Conservation (phyloP, 768 basidiomycete species). For the Leucocoprinus birnbaumii region DNA sequence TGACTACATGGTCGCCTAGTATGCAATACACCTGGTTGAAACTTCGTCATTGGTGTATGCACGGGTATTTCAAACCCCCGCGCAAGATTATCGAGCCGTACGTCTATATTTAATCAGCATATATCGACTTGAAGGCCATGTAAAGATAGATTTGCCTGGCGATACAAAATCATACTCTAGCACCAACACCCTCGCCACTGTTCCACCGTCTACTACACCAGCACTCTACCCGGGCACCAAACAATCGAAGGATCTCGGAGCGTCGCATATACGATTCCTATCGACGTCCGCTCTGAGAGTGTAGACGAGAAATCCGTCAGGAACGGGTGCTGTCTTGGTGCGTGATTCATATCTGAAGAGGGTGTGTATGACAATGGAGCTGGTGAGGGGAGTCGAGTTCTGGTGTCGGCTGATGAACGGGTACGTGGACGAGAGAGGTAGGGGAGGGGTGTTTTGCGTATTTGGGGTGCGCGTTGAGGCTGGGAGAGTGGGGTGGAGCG, state of each 20-base stretch:
- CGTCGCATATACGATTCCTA: slow-evolving; percentile 68
- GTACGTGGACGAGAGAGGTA: neutral
- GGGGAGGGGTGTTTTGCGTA: neutral
- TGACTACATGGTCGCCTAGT: slow-evolving; percentile 72
- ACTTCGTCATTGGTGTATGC: slow-evolving; percentile 60
- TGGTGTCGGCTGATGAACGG: too few relatives aligned
- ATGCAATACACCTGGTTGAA: slow-evolving; percentile 85
- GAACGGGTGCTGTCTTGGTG: slow-evolving; percentile 42
- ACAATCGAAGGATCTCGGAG: slow-evolving; percentile 37
- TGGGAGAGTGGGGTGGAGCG: slow-evolving; percentile 31
- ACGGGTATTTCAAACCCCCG: slow-evolving; percentile 67
- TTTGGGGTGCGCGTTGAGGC: slow-evolving; percentile 27
- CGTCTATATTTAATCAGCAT: neutral
- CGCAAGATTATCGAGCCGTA: slow-evolving; percentile 46
- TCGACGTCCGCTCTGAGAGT: slow-evolving; percentile 74
- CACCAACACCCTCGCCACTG: slow-evolving; percentile 51
- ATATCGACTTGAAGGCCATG: neutral
- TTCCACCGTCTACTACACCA: slow-evolving; percentile 11
- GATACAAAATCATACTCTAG: slow-evolving; percentile 74
- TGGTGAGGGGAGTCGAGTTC: slow-evolving; percentile 20
- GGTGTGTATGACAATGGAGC: slow-evolving; percentile 13
- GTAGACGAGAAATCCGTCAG: slow-evolving; percentile 79
- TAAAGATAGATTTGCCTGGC: slow-evolving; percentile 61
- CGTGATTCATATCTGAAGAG: neutral
- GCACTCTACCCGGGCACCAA: slow-evolving; percentile 29